Evolutionary conservation across 345 rosid genomes (phyloP).

Genomic region (Geranium brycei): DNA sequence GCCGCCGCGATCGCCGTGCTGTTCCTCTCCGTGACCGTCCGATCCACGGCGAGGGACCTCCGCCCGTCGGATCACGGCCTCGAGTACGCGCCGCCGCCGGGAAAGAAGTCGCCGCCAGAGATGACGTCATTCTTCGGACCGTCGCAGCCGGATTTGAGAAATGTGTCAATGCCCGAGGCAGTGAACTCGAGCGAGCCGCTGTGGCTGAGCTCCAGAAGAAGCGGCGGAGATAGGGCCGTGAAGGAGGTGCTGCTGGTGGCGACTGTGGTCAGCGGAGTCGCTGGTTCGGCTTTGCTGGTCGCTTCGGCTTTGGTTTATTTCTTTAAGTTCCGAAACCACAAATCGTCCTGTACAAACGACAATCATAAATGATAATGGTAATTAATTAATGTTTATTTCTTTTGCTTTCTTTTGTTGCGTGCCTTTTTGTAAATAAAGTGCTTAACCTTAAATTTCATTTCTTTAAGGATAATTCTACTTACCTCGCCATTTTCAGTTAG

Average conservation of each 20-base stretch:
- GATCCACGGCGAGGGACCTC: constrained; percentile 7
- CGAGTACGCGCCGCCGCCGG: constrained; percentile 5
- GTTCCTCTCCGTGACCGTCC: background rate
- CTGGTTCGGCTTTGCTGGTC: constrained; percentile 13
- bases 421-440: too few species aligned
- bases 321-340: constrained; percentile 8
- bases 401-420: too few species aligned
- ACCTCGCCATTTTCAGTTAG: too few species aligned
- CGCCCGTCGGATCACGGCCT: constrained; percentile 21
- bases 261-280: constrained; percentile 10
- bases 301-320: constrained; percentile 9
- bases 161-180: background rate
- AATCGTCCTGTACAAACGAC: background rate
- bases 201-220: constrained; percentile 7
- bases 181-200: constrained; percentile 3
- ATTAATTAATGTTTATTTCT: too few species aligned
- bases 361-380: too few species aligned
- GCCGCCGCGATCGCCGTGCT: background rate
- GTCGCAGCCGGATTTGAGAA: background rate
- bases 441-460: too few species aligned
- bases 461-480: too few species aligned
- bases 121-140: constrained; percentile 15
- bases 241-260: constrained; percentile 11
- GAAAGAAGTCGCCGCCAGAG: constrained; percentile 8
- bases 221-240: constrained; percentile 1